These are phyloP conservation scores for Nicotiana rustica DNA, from an alignment of 305 asterid species.

Conservation along the genomic window DNA sequence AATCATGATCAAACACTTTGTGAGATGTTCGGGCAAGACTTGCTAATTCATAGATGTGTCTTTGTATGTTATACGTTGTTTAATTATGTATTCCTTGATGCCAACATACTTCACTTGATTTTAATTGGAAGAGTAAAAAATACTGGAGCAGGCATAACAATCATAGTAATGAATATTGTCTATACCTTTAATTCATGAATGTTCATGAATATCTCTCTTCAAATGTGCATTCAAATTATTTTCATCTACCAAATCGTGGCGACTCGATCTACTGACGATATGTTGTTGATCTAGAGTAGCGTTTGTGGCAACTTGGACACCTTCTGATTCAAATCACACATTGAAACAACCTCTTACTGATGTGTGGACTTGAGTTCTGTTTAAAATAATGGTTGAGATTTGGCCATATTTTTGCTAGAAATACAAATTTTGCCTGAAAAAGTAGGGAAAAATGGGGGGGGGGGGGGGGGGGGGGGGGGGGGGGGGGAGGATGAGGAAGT, in stretches of 20 bases:
- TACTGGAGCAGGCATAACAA: slow-evolving; percentile 14
- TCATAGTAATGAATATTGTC: not conserved
- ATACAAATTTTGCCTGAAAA: too few relatives aligned
- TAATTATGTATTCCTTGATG: not conserved
- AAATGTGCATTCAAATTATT: not conserved
- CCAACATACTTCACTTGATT: slow-evolving; percentile 4
- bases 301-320: not conserved
- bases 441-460: too few relatives aligned
- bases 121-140: not conserved
- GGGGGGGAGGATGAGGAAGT: not conserved
- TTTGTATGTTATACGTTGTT: not conserved
- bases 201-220: not conserved
- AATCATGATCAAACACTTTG: not conserved
- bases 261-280: slow-evolving; percentile 7
- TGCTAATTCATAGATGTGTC: not conserved
- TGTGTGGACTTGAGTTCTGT: not conserved
- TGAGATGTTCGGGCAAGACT: not conserved
- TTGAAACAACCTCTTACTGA: not conserved
- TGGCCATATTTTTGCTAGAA: not conserved
- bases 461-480: too few relatives aligned
- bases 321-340: not conserved
- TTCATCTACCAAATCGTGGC: not conserved
- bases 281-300: not conserved
- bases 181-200: slow-evolving; percentile 11
- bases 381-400: not conserved